These are phyloP conservation scores for Lepiota brunneoincarnata DNA, from an alignment of 768 basidiomycete species.

Conservation along the genomic window DNA sequence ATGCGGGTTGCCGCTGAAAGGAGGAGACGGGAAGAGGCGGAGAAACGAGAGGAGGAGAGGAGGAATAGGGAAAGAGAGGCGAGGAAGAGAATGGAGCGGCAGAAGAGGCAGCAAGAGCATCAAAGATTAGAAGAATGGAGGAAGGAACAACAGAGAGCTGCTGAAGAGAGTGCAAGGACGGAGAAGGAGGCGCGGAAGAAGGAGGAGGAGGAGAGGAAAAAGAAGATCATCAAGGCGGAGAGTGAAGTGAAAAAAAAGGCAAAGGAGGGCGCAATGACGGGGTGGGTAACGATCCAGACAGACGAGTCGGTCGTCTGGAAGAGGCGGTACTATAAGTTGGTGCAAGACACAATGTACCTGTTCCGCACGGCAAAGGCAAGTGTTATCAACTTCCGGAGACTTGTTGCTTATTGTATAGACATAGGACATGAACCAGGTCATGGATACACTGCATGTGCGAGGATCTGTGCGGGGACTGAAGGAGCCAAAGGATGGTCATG, in stretches of 20 bases:
- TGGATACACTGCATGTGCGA: constrained; percentile 46
- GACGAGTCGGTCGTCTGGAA: constrained; percentile 56
- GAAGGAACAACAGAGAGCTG: constrained; percentile 41
- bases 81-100: constrained; percentile 42
- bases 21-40: constrained; percentile 34
- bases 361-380: constrained; percentile 52
- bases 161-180: constrained; percentile 42
- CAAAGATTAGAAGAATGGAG: constrained; percentile 52
- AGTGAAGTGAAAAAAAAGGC: constrained; percentile 36
- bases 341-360: constrained; percentile 43
- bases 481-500: constrained; percentile 69
- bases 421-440: constrained; percentile 35
- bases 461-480: constrained; percentile 44
- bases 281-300: constrained; percentile 64
- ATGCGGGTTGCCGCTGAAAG: constrained; percentile 33
- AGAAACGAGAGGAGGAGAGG: constrained; percentile 45
- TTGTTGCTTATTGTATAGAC: constrained; percentile 5
- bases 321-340: constrained; percentile 60
- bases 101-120: constrained; percentile 49
- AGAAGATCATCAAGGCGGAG: constrained; percentile 44
- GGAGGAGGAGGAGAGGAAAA: constrained; percentile 41
- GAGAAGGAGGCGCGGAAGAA: constrained; percentile 39
- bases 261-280: constrained; percentile 36
- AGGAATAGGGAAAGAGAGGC: constrained; percentile 43
- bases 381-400: background rate